These are phyloP conservation scores for Microsporum audouinii DNA, from an alignment of 2,329 filamentous ascomycete species.

Conservation along the genomic window DNA sequence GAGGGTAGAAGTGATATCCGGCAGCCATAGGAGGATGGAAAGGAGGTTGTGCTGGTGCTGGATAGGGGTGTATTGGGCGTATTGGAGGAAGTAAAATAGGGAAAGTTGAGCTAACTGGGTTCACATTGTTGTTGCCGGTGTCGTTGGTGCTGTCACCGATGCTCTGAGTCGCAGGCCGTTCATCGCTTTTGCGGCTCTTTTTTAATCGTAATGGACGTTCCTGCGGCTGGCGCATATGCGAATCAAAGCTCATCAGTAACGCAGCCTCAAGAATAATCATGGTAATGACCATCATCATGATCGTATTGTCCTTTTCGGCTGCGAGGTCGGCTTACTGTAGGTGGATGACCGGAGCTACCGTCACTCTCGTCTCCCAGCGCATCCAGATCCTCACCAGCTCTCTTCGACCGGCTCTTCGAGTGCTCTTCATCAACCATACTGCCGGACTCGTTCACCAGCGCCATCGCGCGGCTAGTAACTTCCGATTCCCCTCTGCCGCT, in stretches of 20 bases:
- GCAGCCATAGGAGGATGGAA: neutral
- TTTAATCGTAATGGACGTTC: constrained; percentile 38
- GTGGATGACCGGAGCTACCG: constrained; percentile 35
- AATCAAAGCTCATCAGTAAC: neutral
- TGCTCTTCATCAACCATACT: constrained; percentile 8
- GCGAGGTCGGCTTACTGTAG: constrained; percentile 25
- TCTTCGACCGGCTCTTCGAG: constrained; percentile 8
- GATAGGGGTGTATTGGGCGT: too few relatives aligned
- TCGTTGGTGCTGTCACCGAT: constrained; percentile 16
- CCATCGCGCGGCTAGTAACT: constrained; percentile 27
- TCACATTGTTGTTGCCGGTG: constrained; percentile 10
- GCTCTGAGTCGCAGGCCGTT: constrained; percentile 17
- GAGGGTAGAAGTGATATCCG: constrained; percentile 10
- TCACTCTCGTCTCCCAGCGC: constrained; percentile 34
- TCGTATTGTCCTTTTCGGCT: neutral
- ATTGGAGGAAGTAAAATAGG: constrained; percentile 16
- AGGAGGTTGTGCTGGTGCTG: neutral
- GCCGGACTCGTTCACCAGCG: constrained; percentile 23
- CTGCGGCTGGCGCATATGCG: constrained; percentile 28
- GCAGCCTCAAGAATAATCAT: neutral
- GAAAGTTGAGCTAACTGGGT: constrained; percentile 18
- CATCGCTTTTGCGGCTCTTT: constrained; percentile 31
- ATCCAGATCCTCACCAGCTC: constrained; percentile 15
- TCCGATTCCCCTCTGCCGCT: constrained; percentile 21
- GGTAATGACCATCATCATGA: neutral